phyloP scores from a whole-genome alignment of 2,329 filamentous ascomycete genomes.

The Cryphonectria naterciae region DNA sequence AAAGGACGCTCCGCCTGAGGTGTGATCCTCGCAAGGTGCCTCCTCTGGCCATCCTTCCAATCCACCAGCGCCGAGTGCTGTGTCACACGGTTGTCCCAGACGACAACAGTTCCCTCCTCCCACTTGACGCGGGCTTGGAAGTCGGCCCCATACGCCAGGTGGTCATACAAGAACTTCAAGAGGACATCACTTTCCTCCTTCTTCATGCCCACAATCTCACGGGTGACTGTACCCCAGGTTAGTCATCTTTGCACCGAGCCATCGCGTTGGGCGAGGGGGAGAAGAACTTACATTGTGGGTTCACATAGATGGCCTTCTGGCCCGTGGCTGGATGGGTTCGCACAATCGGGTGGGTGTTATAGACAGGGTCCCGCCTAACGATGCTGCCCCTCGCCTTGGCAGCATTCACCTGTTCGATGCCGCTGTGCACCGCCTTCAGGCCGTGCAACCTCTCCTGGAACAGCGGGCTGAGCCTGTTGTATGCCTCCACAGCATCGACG shows the following conservation, averaged over 20 bases:
- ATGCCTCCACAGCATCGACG: conserved; percentile 77
- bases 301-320: conserved; percentile 83
- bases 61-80: conserved; percentile 80
- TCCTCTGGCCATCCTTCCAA: conserved; percentile 77
- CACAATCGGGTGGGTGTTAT: conserved; percentile 75
- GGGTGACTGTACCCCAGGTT: conserved; percentile 63
- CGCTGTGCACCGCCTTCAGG: conserved; percentile 79
- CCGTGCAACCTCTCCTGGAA: conserved; percentile 83
- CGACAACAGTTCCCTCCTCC: conserved; percentile 78
- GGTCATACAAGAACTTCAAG: conserved; percentile 77
- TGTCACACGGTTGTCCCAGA: conserved; percentile 85
- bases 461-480: conserved; percentile 75
- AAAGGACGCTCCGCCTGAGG: conserved; percentile 79
- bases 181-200: conserved; percentile 83
- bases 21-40: conserved; percentile 81
- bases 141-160: conserved; percentile 72
- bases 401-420: conserved; percentile 76
- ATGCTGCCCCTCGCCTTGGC: conserved; percentile 70
- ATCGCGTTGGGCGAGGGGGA: conserved; percentile 16
- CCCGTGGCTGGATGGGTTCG: conserved; percentile 81
- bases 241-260: not conserved
- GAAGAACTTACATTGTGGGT: conserved; percentile 71
- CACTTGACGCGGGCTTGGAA: conserved; percentile 77
- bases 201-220: conserved; percentile 80
- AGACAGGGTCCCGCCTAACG: conserved; percentile 75